These are phyloP conservation scores for Trifolium fragiferum DNA, from an alignment of 306 rosid genomes.

Conservation along the genomic window DNA sequence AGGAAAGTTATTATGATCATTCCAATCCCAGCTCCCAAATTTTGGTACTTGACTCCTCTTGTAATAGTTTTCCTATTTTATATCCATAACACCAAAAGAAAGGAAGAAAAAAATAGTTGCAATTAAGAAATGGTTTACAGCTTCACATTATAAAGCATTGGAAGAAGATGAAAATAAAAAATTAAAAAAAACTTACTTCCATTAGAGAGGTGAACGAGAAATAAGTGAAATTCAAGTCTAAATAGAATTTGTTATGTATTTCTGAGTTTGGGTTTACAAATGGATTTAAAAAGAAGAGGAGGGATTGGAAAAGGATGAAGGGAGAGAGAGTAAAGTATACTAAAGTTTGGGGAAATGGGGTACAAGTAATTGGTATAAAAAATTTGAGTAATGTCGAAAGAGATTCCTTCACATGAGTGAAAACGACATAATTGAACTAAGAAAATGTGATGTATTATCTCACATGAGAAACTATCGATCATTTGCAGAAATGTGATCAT, in stretches of 20 bases:
- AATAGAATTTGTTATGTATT: background rate
- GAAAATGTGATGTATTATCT: too few species aligned
- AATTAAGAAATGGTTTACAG: background rate
- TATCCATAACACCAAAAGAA: background rate
- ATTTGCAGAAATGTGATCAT: too few species aligned
- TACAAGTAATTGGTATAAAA: too few species aligned
- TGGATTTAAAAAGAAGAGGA: background rate
- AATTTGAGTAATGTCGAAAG: too few species aligned
- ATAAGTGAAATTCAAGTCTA: background rate
- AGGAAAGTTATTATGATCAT: conserved; percentile 60
- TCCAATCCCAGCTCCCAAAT: conserved; percentile 98
- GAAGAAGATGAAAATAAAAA: background rate
- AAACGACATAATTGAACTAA: too few species aligned
- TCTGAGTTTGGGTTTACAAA: background rate
- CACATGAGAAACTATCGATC: too few species aligned
- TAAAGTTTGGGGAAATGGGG: background rate
- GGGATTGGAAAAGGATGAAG: background rate
- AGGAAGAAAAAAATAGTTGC: too few species aligned
- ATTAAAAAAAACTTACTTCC: conserved; percentile 44
- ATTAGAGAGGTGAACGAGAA: conserved; percentile 30
- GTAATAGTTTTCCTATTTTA: conserved; percentile 62
- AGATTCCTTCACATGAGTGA: too few species aligned
- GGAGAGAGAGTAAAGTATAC: background rate
- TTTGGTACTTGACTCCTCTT: conserved; percentile 69
- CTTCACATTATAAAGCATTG: background rate